Percentiles rank a stretch among this genome's conserved stretches.
Conservation (phyloP, 139 green algal genomes). For the Haematococcus sp. region DNA sequence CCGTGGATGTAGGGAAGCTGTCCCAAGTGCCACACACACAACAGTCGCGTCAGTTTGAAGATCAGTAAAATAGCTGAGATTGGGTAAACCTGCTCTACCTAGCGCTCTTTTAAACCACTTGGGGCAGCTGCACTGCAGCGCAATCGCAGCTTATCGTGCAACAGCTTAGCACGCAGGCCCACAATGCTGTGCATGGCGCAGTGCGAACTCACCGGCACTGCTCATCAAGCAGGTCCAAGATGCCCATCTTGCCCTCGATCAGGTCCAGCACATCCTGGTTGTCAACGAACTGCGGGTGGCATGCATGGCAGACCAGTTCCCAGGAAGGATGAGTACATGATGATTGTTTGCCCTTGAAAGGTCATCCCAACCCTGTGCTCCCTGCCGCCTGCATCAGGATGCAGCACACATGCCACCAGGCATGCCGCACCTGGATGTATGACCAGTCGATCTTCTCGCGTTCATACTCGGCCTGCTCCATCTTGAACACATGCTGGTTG, state of each 20-base stretch:
- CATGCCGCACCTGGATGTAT: constrained; percentile 93
- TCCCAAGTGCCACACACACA: background rate
- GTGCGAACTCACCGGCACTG: constrained; percentile 62
- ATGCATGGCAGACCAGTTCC: background rate
- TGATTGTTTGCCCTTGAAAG: background rate
- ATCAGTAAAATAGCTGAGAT: no score
- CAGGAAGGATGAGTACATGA: background rate
- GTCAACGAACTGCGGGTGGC: constrained; percentile 95
- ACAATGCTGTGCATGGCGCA: no score
- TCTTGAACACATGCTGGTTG: constrained; percentile 99
- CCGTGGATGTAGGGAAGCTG: constrained; percentile 40
- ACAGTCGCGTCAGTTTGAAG: background rate
- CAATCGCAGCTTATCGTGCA: no score
- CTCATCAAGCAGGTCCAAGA: constrained; percentile 95
- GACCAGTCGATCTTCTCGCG: constrained; percentile 96
- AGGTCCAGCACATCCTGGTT: constrained; percentile 98
- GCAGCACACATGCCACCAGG: constrained; percentile 6
- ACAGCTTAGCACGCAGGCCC: no score
- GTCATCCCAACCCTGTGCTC: no score
- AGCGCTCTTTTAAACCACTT: no score
- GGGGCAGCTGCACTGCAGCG: no score
- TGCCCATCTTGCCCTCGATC: constrained; percentile 85
- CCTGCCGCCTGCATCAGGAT: no score
- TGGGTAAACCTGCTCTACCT: no score
- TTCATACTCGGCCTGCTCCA: constrained; percentile 99